These are phyloP conservation scores for Trametes versicolor DNA, from an alignment of 1,284 basidiomycete genomes.

Conservation along the genomic window DNA sequence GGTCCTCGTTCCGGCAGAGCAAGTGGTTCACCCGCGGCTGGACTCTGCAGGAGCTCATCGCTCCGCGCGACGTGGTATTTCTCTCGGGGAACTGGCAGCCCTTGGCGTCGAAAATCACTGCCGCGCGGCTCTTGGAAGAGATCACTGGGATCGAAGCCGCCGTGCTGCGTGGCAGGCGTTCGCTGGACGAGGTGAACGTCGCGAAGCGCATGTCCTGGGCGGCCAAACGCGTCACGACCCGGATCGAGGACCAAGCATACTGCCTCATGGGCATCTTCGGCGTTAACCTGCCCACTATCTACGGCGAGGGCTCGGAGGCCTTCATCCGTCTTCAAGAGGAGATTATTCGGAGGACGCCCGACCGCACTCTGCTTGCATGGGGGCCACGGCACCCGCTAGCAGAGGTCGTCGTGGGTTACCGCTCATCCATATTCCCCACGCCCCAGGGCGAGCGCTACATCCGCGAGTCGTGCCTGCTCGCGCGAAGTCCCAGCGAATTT, in stretches of 20 bases:
- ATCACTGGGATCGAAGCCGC: conserved; percentile 10
- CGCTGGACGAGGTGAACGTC: neutral
- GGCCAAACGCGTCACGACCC: conserved; percentile 1
- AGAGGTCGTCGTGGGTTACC: conserved; percentile 2
- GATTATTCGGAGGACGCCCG: conserved; percentile 6
- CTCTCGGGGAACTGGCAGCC: conserved; percentile 10
- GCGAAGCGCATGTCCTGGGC: conserved; percentile 17
- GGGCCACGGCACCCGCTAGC: neutral
- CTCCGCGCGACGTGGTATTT: conserved; percentile 8
- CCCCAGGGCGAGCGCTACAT: neutral
- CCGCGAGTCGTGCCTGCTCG: conserved; percentile 1
- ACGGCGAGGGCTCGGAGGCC: conserved; percentile 8
- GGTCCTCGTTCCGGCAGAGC: conserved; percentile 3
- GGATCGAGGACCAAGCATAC: conserved; percentile 11
- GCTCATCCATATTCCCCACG: conserved; percentile 4
- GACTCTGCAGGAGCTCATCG: conserved; percentile 14
- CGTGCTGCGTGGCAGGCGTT: neutral
- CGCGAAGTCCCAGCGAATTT: conserved; percentile 1
- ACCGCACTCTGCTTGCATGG: conserved; percentile 8
- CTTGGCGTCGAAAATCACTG: conserved; percentile 1
- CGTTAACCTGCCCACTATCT: conserved; percentile 14
- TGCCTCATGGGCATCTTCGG: conserved; percentile 15
- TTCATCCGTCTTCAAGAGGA: conserved; percentile 14
- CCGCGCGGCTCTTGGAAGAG: neutral
- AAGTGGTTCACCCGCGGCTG: conserved; percentile 8